Base-by-base conservation (phyloP, 805 yeast species). In the Candida multigemmis region DNA sequence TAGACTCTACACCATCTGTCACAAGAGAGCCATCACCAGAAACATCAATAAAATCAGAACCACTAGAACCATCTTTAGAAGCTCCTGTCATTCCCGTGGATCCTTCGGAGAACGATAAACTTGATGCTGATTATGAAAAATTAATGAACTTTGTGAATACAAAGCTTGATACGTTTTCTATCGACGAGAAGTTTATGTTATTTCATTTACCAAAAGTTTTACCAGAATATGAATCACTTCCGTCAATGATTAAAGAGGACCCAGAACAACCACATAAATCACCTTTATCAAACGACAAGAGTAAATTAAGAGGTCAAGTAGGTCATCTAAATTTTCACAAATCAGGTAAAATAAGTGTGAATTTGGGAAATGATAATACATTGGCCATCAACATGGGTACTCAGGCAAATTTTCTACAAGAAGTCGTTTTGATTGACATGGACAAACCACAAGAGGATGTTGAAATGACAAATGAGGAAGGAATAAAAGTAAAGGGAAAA, bases 291-390 rank as follows among this genome's bases (percentile, higher is more conserved):
- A 26, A 9, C n/a, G 16, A 9, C 24, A 17, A 25, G 27, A 8
- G 20, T 21, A 6, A 28, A 4, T 29, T 41, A 24, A 37, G 37
- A 7, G 96, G 96, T 2, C 62, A 62, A 29, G 64, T 85, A 20
- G 96, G 96, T 5, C 63, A 69, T 7, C 44, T 89, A 18, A 71
- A 89, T 30, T 62, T 77, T 24, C 96, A 87, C 49, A 71, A 77
- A 42, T 83, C 95, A 1, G 97, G 97, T 3, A 82, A 71, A 46
- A 50, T 85, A 12, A 66, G 93, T 3, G 68, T 87, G 50, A 68
- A 73, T 33, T 56, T 89, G 20, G 95, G 94, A 9, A 70, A 74
- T 27, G 69, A 73, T 6, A 62, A 70, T 3, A 68, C 77, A 65
- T 38, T 61, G 23, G 84, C 79, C 31, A 74, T 86, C 13, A 60